phyloP scores from a whole-genome alignment of 2,329 filamentous ascomycete genomes.

The Metarhizium anisopliae region DNA sequence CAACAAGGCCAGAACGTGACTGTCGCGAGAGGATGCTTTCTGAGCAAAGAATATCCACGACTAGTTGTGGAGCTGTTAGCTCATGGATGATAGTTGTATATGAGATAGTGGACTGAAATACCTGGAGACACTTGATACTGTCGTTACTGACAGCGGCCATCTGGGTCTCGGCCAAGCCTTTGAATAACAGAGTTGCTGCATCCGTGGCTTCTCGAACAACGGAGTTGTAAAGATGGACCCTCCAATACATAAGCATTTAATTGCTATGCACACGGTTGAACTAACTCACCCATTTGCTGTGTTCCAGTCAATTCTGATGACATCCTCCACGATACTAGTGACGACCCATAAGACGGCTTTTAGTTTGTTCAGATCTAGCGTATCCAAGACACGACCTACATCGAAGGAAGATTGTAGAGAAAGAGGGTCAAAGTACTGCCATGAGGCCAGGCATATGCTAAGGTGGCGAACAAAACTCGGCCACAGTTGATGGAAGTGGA shows the following conservation, averaged over 20 bases:
- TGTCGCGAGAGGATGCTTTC: slow-evolving; percentile 47
- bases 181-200: slow-evolving; percentile 29
- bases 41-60: slow-evolving; percentile 70
- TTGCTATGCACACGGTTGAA: not conserved
- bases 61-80: slow-evolving; percentile 25
- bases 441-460: slow-evolving; percentile 39
- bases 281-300: slow-evolving; percentile 44
- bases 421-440: slow-evolving; percentile 13
- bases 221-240: slow-evolving; percentile 28
- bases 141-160: slow-evolving; percentile 37
- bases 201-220: slow-evolving; percentile 32
- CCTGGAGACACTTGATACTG: slow-evolving; percentile 53
- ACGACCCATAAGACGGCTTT: slow-evolving; percentile 56
- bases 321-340: slow-evolving; percentile 26
- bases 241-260: slow-evolving; percentile 11
- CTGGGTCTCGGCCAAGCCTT: slow-evolving; percentile 19
- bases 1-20: slow-evolving; percentile 48
- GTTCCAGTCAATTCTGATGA: slow-evolving; percentile 52
- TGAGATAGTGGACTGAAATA: slow-evolving; percentile 17
- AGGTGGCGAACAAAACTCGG: slow-evolving; percentile 55
- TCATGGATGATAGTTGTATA: not conserved
- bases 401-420: slow-evolving; percentile 24
- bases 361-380: slow-evolving; percentile 36
- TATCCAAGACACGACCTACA: slow-evolving; percentile 36
- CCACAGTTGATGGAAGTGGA: slow-evolving; percentile 62